Evolutionary conservation across 257 asterid genomes (phyloP), one percentile per base, ranked within the genome.

Genomic region (Ilex aquifolium): DNA sequence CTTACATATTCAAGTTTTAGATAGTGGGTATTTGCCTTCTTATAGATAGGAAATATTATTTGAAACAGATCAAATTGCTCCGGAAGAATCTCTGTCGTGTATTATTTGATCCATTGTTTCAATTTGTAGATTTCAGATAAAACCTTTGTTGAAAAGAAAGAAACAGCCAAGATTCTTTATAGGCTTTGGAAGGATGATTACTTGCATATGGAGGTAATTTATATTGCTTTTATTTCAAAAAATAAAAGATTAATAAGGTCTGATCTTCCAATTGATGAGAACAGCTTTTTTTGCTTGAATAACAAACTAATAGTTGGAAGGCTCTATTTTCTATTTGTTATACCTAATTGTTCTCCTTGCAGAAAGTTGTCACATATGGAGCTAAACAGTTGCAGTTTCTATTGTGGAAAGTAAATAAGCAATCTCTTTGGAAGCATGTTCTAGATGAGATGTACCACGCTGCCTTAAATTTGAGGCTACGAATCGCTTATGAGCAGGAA

Each of bases 361-460:
- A 91, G 98, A 83, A 76, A 75, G 73, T 83, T 61, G 10, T 48
- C 32, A 31, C 77, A 13, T 60, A 39, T 40, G 85, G 63, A 62
- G 79, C 64, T 61, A 79, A 42, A 76, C 82, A 63, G 59, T 31
- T 77, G 4, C 59, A 53, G 15, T 77, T 74, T 57, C 32, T 74
- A 67, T 64, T 80, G 67, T 92, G 97, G 95, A 84, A 50, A 76
- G 73, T 85, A 49, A 72, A 81, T 21, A 83, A 73, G 63, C 66
- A 67, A 66, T 40, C 78, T 32, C 78, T 81, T n/a, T 60, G 69
- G 68, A 60, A 27, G 31, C 80, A 60, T 42, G 80, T 92, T 74
- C 83, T 89, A 30, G 95, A 92, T 63, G 96, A 92, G 67, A 82
- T 89, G 92, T 87, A 82, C 81, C 97, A 89, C 58, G 89, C 95